Evolutionary conservation across 208 protist species (phyloP), one percentile per base, ranked within the genome.

Genomic region (Wallacemonas sp.): DNA sequence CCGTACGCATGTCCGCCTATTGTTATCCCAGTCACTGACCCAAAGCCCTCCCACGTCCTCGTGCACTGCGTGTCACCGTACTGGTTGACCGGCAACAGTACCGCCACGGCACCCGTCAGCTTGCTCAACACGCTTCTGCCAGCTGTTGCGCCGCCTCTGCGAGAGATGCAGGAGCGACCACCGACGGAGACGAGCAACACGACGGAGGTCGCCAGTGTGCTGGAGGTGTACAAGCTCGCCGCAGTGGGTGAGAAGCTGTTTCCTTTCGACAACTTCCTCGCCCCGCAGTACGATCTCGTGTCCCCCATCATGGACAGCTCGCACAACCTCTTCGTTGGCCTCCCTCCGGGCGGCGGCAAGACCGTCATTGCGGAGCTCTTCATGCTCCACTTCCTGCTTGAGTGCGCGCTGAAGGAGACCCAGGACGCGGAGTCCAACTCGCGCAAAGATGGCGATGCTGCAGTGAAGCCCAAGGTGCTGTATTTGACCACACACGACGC

Each of bases 11-110:
- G 72, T 33, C 81, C 98, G 3, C 84, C 74, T 9, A 97, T 99
- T 66, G 98, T 96, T 21, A 95, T 99, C 44, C 98, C 98, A n/a
- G 88, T 99, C 60, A 85, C 97, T 47, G 97, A 99, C 36, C 98
- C 98, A 1, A 72, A 97, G 39, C 98, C 98, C 26, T 82, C 94
- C 31, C 96, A 99, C 72, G 97, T 99, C 64, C 95, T 96, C 66
- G 79, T 99, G 12, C 88, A 88, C 12, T 86, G 88, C 28, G 68
- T 93, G 11, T 97, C 90, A 12, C 86, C 98, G 49, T 66, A 93
- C 54, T 99, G 96, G 96, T 70, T 98, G 11, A 79, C 82, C 9
- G 66, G 68, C 8, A 72, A 80, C 14, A 64, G 68, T 2, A 90
- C 88, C 33, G 77, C 75, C 21, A 70, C 67, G 1, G 70, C 90